Evolutionary conservation across 179 eudicot species (phyloP).

Genomic region (Corrigiola litoralis): DNA sequence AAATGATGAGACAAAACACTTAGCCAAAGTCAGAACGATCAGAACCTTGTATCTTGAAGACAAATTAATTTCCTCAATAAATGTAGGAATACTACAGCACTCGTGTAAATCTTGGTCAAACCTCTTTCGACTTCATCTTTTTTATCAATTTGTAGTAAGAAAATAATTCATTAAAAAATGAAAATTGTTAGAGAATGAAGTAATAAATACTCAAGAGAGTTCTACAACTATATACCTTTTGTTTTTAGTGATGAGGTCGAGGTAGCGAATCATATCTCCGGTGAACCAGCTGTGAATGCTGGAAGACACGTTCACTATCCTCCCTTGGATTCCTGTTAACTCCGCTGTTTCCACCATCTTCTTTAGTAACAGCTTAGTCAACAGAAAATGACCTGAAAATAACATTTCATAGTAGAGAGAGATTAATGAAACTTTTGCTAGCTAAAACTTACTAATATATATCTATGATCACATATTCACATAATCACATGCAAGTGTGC

Average conservation of each 20-base stretch:
- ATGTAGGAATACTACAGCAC: background rate
- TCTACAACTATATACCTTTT: no score
- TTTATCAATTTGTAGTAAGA: background rate
- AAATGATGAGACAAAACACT: background rate
- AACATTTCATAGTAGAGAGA: no score
- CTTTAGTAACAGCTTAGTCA: conserved; percentile 31
- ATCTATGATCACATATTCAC: no score
- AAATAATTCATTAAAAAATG: background rate
- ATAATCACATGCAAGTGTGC: no score
- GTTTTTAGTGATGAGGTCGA: conserved; percentile 44
- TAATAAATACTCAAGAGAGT: no score
- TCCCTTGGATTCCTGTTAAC: conserved; percentile 30
- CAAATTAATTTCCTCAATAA: background rate
- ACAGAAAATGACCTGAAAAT: conserved; percentile 42
- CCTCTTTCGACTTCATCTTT: no score
- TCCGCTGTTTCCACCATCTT: conserved; percentile 41
- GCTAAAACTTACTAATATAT: no score
- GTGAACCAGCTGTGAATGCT: conserved; percentile 51
- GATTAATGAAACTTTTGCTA: no score
- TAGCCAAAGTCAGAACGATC: background rate
- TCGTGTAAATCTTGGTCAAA: no score
- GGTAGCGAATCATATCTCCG: conserved; percentile 54
- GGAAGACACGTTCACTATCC: conserved; percentile 41
- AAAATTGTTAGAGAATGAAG: background rate
- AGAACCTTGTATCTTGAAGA: background rate